A percentile compares a stretch with the other conserved stretches of the same genome.
phyloP scores from a whole-genome alignment of 768 basidiomycete genomes.

The Lactifluus hygrophoroides region DNA sequence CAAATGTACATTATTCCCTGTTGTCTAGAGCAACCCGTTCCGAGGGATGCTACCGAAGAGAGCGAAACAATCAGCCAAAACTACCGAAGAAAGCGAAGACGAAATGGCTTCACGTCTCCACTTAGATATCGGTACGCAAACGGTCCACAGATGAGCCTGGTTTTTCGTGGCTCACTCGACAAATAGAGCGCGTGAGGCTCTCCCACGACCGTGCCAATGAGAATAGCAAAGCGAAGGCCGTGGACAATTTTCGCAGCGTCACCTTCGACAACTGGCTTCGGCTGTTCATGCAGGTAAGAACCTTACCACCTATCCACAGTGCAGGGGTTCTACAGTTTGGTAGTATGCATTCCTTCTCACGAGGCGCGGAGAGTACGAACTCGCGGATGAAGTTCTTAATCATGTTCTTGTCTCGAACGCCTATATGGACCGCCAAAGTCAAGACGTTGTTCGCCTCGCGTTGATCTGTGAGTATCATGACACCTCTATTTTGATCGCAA shows the following conservation, averaged over 20 bases:
- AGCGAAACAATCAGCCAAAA: slow-evolving; percentile 26
- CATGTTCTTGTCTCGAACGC: slow-evolving; percentile 71
- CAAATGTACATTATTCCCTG: background rate
- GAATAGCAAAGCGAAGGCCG: slow-evolving; percentile 33
- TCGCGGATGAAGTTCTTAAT: slow-evolving; percentile 66
- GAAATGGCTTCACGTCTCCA: slow-evolving; percentile 70
- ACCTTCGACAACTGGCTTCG: slow-evolving; percentile 79
- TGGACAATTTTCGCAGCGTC: slow-evolving; percentile 72
- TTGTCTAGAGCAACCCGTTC: slow-evolving; percentile 43
- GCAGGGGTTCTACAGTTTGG: background rate
- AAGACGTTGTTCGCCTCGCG: slow-evolving; percentile 67
- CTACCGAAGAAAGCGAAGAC: slow-evolving; percentile 54
- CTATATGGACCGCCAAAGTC: slow-evolving; percentile 50
- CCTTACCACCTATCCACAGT: background rate
- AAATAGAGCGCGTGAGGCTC: slow-evolving; percentile 48
- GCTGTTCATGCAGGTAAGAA: slow-evolving; percentile 71
- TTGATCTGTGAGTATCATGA: slow-evolving; percentile 52
- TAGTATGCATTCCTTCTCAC: slow-evolving; percentile 75
- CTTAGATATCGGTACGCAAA: slow-evolving; percentile 55
- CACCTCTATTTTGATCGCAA: background rate
- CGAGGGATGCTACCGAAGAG: slow-evolving; percentile 59
- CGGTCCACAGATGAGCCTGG: background rate
- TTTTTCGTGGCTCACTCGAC: background rate
- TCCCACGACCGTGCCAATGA: slow-evolving; percentile 40
- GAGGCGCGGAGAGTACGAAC: slow-evolving; percentile 48